A percentile compares a stretch with the other conserved stretches of the same genome.
Conservation (phyloP, 2,329 filamentous ascomycete genomes). For the Zymoseptoria ardabiliae region DNA sequence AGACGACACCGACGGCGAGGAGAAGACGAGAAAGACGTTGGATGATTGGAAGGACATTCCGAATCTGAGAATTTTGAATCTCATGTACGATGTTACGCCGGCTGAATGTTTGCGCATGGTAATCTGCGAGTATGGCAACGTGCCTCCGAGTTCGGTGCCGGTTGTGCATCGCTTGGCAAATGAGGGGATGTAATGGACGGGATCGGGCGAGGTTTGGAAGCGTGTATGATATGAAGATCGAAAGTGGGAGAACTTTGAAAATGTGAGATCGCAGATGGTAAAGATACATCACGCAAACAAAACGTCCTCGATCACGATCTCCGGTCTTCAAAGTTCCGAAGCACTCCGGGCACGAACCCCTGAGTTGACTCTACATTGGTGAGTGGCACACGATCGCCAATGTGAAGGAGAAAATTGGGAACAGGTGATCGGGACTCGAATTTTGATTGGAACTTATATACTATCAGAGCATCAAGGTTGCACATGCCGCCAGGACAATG, state of each 20-base stretch:
- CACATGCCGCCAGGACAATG: background rate
- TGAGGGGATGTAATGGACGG: conserved; percentile 19
- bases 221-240: background rate
- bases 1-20: conserved; percentile 21
- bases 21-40: conserved; percentile 29
- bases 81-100: conserved; percentile 89
- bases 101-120: conserved; percentile 82
- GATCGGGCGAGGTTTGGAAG: background rate
- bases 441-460: background rate
- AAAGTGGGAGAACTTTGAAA: background rate
- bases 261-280: background rate
- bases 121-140: conserved; percentile 81
- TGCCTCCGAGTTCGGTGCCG: conserved; percentile 79
- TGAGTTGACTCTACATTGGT: background rate
- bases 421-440: background rate
- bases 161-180: conserved; percentile 52
- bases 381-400: background rate
- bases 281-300: background rate
- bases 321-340: background rate
- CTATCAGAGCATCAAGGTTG: background rate
- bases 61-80: conserved; percentile 57
- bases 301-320: background rate
- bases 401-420: background rate
- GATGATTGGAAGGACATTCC: conserved; percentile 51
- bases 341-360: background rate